Base-by-base conservation (phyloP, 805 yeast species). In the Ogataea sp. region DNA sequence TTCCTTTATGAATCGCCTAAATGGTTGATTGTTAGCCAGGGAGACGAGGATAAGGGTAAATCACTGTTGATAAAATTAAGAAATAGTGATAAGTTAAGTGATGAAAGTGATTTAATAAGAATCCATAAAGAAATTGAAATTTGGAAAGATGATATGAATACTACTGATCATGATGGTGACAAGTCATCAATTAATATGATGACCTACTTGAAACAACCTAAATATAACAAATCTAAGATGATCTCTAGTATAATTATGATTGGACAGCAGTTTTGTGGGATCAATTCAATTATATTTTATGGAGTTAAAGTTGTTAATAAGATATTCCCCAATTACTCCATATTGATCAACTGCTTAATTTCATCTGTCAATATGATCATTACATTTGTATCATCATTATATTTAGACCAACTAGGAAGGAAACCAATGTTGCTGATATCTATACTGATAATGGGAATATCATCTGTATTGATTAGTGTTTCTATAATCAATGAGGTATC, bases 181-280 rank as follows among this genome's bases (percentile, higher is more conserved):
- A n/a, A 38, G 14, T 38, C 66, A 5, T 48, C 65, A 1, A 40
- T 71, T 17, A 10, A n/a, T 8, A 32, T 32, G 25, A 43, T 45
- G 39, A 52, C 61, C 18, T 88, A 85, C 54, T 46, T 83, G 33
- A 65, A 67, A 1, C 61, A 68, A 15, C 61, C 74, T 0, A 67
- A 59, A 33, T 87, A 73, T 59, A 57, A 62, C 26, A 73, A 73
- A 38, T 78, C 93, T 4, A 67, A 80, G 36, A 51, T 72, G 16
- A 82, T 80, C 1, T 83, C 88, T 9, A 75, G 88, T 0, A 75
- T 82, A 2, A 70, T 87, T 15, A 73, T 89, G 68, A 64, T 80
- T 17, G 81, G 89, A 15, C 98, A 93, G 63, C 98, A 93, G 58
- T 75, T 90, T 42, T 79, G 87, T 50, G 98, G 98, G 26, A 85